Base-by-base conservation (phyloP, 2,329 filamentous ascomycete genomes). In the Fusarium staphyleae region DNA sequence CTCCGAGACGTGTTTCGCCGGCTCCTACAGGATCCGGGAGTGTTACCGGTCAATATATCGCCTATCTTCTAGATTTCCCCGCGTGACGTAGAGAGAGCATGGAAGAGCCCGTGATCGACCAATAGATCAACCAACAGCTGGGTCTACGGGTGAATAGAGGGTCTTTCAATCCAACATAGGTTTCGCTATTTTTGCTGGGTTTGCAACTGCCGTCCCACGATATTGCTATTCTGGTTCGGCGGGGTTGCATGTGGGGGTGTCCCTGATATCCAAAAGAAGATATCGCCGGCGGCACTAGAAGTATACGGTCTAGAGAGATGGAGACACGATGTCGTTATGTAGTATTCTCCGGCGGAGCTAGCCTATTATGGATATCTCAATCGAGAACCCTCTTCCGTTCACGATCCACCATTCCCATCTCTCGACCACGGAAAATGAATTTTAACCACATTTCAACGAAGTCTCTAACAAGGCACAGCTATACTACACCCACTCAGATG, bases 51-150 rank as follows among this genome's bases (percentile, higher is more conserved):
- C 33, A 35, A 22, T 36, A 3, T 19, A 22, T 43, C 22, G 7
- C 22, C 9, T 24, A 24, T 24, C 7, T 8, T 24, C 19, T 22
- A 6, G 44, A 47, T 55, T 39, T 22, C 24, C 51, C 55, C 63
- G 55, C 63, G 63, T 66, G 55, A 66, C 58, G 56, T 66, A 55
- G 48, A 55, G 55, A 30, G 40, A 48, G 56, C 50, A 43, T 47
- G 53, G 42, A 18, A 22, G 32, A 39, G 30, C 35, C 26, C 34
- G 40, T n/a, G n/a, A n/a, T n/a, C n/a, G n/a, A n/a, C n/a, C n/a
- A n/a, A n/a, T n/a, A n/a, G n/a, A n/a, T n/a, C n/a, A 36, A 14
- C 29, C 9, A 22, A 30, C 24, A 12, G 37, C 26, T 39, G 22
- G 22, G 8, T n/a, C 30, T 19, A 36, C 41, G 11, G 43, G 50